phyloP scores from a whole-genome alignment of 441 rosid genomes.

The Hura crepitans region DNA sequence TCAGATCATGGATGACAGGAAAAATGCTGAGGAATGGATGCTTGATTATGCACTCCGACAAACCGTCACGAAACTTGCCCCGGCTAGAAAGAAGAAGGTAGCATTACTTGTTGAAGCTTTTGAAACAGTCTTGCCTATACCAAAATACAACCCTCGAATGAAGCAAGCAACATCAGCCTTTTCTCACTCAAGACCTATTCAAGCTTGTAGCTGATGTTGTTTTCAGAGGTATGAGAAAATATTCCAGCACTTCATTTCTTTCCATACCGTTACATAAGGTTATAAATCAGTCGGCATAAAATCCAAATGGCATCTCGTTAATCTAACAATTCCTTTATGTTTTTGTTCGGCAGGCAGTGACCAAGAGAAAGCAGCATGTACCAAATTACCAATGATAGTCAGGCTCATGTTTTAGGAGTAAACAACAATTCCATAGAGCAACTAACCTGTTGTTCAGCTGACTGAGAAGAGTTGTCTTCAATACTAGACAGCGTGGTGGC shows the following conservation, averaged over 20 bases:
- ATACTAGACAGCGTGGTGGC: not conserved
- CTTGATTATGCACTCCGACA: constrained; percentile 84
- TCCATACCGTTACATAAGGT: not conserved
- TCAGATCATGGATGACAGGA: constrained; percentile 59
- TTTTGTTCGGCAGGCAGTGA: constrained; percentile 19
- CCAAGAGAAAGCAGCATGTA: constrained; percentile 1
- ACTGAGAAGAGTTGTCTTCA: not conserved
- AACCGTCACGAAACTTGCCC: constrained; percentile 63
- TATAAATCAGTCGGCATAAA: not conserved
- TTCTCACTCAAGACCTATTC: constrained; percentile 52
- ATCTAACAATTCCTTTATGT: not conserved
- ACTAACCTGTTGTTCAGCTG: constrained; percentile 21
- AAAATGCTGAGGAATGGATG: constrained; percentile 84
- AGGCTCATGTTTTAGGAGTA: constrained; percentile 17
- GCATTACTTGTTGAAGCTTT: constrained; percentile 81
- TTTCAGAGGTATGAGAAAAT: constrained; percentile 24
- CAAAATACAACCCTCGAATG: constrained; percentile 35
- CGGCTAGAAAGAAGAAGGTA: constrained; percentile 74
- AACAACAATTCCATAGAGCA: constrained; percentile 14
- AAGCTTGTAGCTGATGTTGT: constrained; percentile 64
- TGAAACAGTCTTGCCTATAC: constrained; percentile 55
- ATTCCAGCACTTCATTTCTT: not conserved
- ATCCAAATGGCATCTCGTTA: not conserved
- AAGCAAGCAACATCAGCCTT: constrained; percentile 40
- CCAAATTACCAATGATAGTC: not conserved